phyloP scores from a whole-genome alignment of 2,329 filamentous ascomycete species.

The Anisogramma anomala region DNA sequence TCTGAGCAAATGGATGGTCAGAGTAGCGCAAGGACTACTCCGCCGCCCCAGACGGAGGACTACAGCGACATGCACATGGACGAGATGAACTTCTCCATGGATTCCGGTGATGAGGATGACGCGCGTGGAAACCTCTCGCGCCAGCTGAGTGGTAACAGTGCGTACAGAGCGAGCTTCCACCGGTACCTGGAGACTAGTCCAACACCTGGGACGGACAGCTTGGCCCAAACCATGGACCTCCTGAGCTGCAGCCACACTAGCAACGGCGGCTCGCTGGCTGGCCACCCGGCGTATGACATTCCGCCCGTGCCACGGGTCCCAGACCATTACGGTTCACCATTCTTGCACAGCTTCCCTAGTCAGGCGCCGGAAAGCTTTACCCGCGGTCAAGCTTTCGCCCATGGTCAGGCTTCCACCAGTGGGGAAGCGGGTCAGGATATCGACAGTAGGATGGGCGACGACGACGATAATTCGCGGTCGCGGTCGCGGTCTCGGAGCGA shows the following conservation, averaged over 20 bases:
- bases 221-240: constrained; percentile 81
- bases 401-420: too few species aligned
- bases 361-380: constrained; percentile 55
- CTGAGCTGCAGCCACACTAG: constrained; percentile 88
- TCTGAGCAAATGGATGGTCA: constrained; percentile 66
- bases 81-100: constrained; percentile 31
- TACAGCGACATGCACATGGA: constrained; percentile 32
- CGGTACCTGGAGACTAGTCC: constrained; percentile 68
- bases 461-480: constrained; percentile 51
- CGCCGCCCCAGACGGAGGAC: constrained; percentile 72
- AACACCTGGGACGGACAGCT: constrained; percentile 62
- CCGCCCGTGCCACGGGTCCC: constrained; percentile 84
- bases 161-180: constrained; percentile 46
- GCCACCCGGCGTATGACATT: constrained; percentile 56
- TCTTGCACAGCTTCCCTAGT: constrained; percentile 51
- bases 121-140: constrained; percentile 51
- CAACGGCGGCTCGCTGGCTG: constrained; percentile 51
- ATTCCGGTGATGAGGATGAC: constrained; percentile 46
- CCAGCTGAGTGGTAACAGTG: constrained; percentile 66
- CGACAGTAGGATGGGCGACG: constrained; percentile 60
- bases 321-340: constrained; percentile 53
- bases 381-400: constrained; percentile 26
- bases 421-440: constrained; percentile 35
- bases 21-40: constrained; percentile 87
- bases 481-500: constrained; percentile 56